A percentile compares a stretch with the other conserved stretches of the same genome.
Conservation (phyloP, 2,329 filamentous ascomycete species). For the Microcyclospora tardicrescens region DNA sequence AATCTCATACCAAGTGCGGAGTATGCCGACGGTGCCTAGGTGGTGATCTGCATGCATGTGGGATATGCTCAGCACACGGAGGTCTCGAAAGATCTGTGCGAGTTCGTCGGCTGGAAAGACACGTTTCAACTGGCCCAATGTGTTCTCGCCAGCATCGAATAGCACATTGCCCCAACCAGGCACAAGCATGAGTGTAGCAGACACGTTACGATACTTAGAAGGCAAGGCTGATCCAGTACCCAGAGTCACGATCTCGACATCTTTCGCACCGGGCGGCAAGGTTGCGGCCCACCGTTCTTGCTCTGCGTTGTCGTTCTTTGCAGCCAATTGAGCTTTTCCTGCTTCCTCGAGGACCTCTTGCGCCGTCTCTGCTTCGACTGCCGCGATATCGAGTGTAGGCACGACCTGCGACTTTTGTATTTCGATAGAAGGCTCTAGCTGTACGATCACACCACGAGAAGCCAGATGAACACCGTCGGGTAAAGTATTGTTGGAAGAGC, state of each 20-base stretch:
- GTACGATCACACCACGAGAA: constrained; percentile 21
- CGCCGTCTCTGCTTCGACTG: constrained; percentile 30
- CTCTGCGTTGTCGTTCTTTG: constrained; percentile 29
- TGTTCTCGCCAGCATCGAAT: constrained; percentile 85
- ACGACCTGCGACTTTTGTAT: constrained; percentile 36
- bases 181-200: constrained; percentile 69
- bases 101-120: constrained; percentile 54
- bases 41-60: constrained; percentile 96
- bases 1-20: constrained; percentile 64
- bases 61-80: constrained; percentile 81
- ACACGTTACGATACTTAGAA: constrained; percentile 92
- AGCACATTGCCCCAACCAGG: constrained; percentile 80
- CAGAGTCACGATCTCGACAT: constrained; percentile 73
- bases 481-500: constrained; percentile 15
- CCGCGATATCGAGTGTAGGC: constrained; percentile 37
- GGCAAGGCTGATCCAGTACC: constrained; percentile 85
- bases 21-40: constrained; percentile 67
- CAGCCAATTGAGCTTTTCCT: constrained; percentile 25
- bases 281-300: constrained; percentile 41
- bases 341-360: constrained; percentile 43
- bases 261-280: constrained; percentile 48
- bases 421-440: constrained; percentile 25
- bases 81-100: constrained; percentile 57
- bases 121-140: constrained; percentile 72
- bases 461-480: constrained; percentile 17